Evolutionary conservation across 179 eudicot genomes (phyloP).

Genomic region (Actinidia chinensis): DNA sequence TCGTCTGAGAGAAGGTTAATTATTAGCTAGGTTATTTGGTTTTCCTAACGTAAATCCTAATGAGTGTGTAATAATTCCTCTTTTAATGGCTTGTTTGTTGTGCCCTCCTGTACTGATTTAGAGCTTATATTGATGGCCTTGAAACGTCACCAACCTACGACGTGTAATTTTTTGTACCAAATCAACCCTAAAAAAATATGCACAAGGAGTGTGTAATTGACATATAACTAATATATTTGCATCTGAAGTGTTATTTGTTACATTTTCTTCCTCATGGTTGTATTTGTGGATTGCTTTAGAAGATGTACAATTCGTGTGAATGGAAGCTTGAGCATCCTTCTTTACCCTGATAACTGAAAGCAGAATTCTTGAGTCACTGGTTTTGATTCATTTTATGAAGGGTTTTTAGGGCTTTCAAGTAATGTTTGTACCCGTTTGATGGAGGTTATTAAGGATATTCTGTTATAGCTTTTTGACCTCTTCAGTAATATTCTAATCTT

Average conservation of each 20-base stretch:
- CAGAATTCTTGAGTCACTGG: background rate
- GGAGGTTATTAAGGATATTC: background rate
- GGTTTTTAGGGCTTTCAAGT: background rate
- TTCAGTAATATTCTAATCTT: too few species aligned
- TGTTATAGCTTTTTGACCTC: background rate
- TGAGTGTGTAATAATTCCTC: background rate
- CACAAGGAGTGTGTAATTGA: too few species aligned
- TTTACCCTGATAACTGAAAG: background rate
- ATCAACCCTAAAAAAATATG: background rate
- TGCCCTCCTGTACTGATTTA: background rate
- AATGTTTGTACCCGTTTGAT: background rate
- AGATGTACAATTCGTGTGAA: background rate
- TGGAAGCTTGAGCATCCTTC: background rate
- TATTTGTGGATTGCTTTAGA: conserved; percentile 6
- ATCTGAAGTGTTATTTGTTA: background rate
- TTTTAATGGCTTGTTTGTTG: background rate
- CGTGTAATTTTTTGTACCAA: background rate
- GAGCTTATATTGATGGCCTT: background rate
- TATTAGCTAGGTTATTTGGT: background rate
- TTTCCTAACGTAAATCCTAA: background rate
- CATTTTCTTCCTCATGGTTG: background rate
- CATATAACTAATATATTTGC: background rate
- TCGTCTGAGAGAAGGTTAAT: conserved; percentile 66
- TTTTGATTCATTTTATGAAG: background rate
- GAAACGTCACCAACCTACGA: background rate